These are phyloP conservation scores for Candida coleopterorum DNA, from an alignment of 805 yeast genomes.

Conservation along the genomic window DNA sequence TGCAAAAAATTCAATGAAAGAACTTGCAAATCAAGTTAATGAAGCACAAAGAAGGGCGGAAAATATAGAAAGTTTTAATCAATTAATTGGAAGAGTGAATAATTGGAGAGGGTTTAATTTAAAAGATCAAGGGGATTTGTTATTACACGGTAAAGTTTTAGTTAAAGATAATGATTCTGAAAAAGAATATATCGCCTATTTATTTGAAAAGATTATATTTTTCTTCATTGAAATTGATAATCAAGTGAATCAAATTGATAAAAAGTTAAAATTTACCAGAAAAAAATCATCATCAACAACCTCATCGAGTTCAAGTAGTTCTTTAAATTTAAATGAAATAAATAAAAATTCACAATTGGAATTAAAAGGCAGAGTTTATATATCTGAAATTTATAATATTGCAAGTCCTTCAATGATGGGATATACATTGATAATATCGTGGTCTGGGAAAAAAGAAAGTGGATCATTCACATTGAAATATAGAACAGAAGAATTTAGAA, in stretches of 20 bases:
- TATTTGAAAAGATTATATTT: conserved; percentile 66
- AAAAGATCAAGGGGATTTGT: conserved; percentile 76
- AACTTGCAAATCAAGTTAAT: conserved; percentile 82
- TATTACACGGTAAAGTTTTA: conserved; percentile 67
- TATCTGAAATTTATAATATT: conserved; percentile 53
- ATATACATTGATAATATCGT: conserved; percentile 59
- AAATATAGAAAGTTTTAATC: conserved; percentile 66
- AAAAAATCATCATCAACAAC: conserved; percentile 30
- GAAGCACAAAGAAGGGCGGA: conserved; percentile 93
- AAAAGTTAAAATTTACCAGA: conserved; percentile 40
- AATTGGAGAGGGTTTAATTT: conserved; percentile 92
- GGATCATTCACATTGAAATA: conserved; percentile 82
- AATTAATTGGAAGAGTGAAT: conserved; percentile 65
- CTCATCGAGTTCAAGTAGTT: conserved; percentile 36
- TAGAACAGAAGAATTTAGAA: conserved; percentile 75
- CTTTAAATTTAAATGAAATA: conserved; percentile 33
- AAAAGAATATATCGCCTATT: conserved; percentile 82
- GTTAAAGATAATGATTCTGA: conserved; percentile 69
- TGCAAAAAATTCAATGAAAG: conserved; percentile 72
- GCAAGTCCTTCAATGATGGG: conserved; percentile 37
- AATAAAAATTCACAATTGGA: conserved; percentile 36
- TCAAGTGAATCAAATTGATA: conserved; percentile 19
- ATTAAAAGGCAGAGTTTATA: conserved; percentile 77
- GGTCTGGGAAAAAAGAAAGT: conserved; percentile 84
- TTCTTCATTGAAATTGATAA: conserved; percentile 34